These are phyloP conservation scores for Podospora didyma DNA, from an alignment of 495 filamentous ascomycete genomes.

Conservation along the genomic window DNA sequence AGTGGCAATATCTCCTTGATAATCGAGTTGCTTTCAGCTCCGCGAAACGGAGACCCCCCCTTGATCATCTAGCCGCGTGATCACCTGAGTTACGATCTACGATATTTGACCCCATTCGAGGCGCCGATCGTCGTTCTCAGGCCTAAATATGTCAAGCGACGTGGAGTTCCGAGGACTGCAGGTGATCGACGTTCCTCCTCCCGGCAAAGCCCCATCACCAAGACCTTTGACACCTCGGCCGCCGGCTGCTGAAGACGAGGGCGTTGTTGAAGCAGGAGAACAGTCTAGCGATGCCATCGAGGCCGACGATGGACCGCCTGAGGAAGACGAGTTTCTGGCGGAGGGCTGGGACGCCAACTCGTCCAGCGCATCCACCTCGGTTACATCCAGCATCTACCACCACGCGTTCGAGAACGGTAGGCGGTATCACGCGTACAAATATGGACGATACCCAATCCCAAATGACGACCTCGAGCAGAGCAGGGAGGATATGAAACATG, in stretches of 20 bases:
- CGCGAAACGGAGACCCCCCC: too few species aligned
- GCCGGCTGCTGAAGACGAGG: too few species aligned
- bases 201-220: too few species aligned
- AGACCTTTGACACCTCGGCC: too few species aligned
- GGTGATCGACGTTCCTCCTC: too few species aligned
- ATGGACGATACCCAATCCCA: constrained; percentile 51
- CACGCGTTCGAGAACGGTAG: constrained; percentile 51
- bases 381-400: constrained; percentile 36
- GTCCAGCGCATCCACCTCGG: constrained; percentile 29
- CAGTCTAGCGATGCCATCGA: constrained; percentile 5
- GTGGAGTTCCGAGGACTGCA: too few species aligned
- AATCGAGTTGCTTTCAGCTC: not conserved
- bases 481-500: constrained; percentile 43
- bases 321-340: constrained; percentile 23
- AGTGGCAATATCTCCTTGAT: not conserved
- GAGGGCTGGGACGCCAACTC: constrained; percentile 20
- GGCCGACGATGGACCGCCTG: constrained; percentile 1
- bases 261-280: not conserved
- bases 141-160: too few species aligned
- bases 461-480: constrained; percentile 52
- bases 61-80: too few species aligned
- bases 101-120: too few species aligned
- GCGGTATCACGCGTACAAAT: constrained; percentile 52
- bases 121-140: too few species aligned
- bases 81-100: too few species aligned